phyloP scores from a whole-genome alignment of 2,329 filamentous ascomycete genomes.

The Ophiostoma sp. region DNA sequence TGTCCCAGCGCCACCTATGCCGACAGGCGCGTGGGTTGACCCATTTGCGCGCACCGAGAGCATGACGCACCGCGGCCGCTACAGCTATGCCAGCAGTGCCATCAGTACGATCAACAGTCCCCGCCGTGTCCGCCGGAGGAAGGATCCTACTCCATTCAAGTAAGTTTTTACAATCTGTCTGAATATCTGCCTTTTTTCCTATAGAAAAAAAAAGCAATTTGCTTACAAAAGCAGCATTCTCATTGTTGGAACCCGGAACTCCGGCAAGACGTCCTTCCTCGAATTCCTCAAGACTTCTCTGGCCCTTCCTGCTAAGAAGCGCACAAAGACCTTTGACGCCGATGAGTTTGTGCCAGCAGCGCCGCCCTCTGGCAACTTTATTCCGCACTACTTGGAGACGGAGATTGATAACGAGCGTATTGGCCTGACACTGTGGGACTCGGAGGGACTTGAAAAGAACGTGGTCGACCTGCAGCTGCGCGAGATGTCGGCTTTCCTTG shows the following conservation, averaged over 20 bases:
- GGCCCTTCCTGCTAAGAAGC: slow-evolving; percentile 75
- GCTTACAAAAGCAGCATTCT: slow-evolving; percentile 60
- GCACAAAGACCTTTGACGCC: slow-evolving; percentile 50
- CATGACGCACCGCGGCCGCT: slow-evolving; percentile 93
- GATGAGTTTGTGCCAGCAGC: slow-evolving; percentile 52
- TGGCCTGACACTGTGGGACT: slow-evolving; percentile 94
- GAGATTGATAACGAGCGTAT: slow-evolving; percentile 90
- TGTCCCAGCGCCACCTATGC: slow-evolving; percentile 49
- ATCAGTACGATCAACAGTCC: slow-evolving; percentile 91
- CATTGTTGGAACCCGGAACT: slow-evolving; percentile 78
- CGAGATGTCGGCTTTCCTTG: slow-evolving; percentile 85
- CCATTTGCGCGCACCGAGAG: slow-evolving; percentile 82
- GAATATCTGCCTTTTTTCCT: too few species aligned
- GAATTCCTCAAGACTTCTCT: slow-evolving; percentile 88
- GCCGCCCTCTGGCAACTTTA: slow-evolving; percentile 64
- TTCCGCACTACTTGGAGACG: slow-evolving; percentile 84
- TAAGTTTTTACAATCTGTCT: slow-evolving; percentile 47
- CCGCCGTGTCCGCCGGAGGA: slow-evolving; percentile 83
- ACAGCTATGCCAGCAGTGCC: slow-evolving; percentile 91
- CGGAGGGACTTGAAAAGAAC: slow-evolving; percentile 88
- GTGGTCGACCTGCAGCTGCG: slow-evolving; percentile 90
- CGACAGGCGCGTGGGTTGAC: slow-evolving; percentile 59
- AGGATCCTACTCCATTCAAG: slow-evolving; percentile 98
- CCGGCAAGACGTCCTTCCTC: slow-evolving; percentile 94
- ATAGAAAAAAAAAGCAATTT: neutral